These are phyloP conservation scores for Umbelopsis ramanniana DNA, from an alignment of 192 early-diverging fungal genomes.

Conservation along the genomic window DNA sequence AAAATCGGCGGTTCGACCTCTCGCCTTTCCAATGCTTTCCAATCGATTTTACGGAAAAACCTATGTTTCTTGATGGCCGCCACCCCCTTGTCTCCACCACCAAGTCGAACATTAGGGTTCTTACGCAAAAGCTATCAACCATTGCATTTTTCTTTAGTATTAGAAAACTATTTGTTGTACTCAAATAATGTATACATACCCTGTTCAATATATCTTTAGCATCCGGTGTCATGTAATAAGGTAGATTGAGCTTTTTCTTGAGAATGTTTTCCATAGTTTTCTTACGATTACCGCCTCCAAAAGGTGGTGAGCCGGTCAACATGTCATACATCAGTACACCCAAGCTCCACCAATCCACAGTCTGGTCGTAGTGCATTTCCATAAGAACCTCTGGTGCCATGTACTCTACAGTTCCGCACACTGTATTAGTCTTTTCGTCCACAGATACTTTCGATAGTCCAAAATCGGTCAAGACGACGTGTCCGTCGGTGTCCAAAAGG, in stretches of 20 bases:
- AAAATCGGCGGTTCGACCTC: slow-evolving; percentile 71
- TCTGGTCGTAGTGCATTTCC: slow-evolving; percentile 65
- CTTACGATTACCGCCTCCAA: slow-evolving; percentile 78
- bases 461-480: slow-evolving; percentile 92
- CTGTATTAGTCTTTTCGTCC: slow-evolving; percentile 58
- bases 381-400: slow-evolving; percentile 79
- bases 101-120: slow-evolving; percentile 54
- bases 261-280: slow-evolving; percentile 86
- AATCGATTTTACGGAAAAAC: slow-evolving; percentile 79
- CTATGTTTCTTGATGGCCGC: slow-evolving; percentile 63
- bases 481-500: slow-evolving; percentile 74
- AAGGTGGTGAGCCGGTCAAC: slow-evolving; percentile 84
- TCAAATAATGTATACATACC: slow-evolving; percentile 30
- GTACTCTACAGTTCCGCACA: slow-evolving; percentile 83
- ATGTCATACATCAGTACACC: slow-evolving; percentile 92
- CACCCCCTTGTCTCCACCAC: slow-evolving; percentile 53
- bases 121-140: slow-evolving; percentile 49
- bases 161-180: background rate
- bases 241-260: slow-evolving; percentile 80
- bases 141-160: background rate
- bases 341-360: slow-evolving; percentile 92
- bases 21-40: slow-evolving; percentile 59
- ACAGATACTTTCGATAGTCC: slow-evolving; percentile 87
- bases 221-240: slow-evolving; percentile 78
- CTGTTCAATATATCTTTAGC: slow-evolving; percentile 80